These are phyloP conservation scores for Chrysophaeum taylorii DNA, from an alignment of 352 stramenopile species.

Conservation along the genomic window DNA sequence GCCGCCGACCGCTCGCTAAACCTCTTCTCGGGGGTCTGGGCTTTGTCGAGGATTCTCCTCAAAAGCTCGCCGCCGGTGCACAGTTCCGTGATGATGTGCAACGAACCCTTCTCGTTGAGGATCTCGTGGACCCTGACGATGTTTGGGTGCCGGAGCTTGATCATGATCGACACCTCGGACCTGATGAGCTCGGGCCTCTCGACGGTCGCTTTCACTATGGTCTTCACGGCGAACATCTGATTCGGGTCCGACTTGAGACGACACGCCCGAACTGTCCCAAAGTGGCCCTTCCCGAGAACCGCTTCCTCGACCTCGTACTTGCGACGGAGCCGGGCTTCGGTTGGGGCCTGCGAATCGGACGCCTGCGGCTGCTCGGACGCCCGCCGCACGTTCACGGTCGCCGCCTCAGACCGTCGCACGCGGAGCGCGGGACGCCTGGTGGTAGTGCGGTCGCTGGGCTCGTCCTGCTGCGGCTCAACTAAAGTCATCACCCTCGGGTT, in stretches of 20 bases:
- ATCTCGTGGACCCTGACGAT: slow-evolving; percentile 71
- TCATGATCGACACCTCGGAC: slow-evolving; percentile 32
- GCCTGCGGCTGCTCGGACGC: too few species aligned
- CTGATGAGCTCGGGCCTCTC: slow-evolving; percentile 30
- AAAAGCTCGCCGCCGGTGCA: slow-evolving; percentile 56
- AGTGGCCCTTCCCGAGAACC: slow-evolving; percentile 30
- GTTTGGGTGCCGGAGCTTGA: slow-evolving; percentile 57
- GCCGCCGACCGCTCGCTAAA: slow-evolving; percentile 74
- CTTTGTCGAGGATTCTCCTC: slow-evolving; percentile 75
- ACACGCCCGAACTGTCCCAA: slow-evolving; percentile 34
- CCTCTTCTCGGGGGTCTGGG: too few species aligned
- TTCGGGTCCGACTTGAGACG: slow-evolving; percentile 32
- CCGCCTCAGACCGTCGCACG: too few species aligned
- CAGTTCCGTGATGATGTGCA: slow-evolving; percentile 79
- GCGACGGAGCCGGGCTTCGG: neutral
- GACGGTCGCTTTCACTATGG: slow-evolving; percentile 33
- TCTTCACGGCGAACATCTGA: slow-evolving; percentile 34
- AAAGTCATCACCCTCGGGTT: too few species aligned
- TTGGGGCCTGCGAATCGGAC: too few species aligned
- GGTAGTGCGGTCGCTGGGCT: too few species aligned
- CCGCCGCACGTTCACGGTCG: too few species aligned
- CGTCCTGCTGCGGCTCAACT: too few species aligned
- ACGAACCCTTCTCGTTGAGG: slow-evolving; percentile 69
- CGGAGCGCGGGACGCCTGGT: too few species aligned
- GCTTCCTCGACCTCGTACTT: neutral